These are phyloP conservation scores for Hyphopichia khmerensis DNA, from an alignment of 1,139 yeast species.

Conservation along the genomic window DNA sequence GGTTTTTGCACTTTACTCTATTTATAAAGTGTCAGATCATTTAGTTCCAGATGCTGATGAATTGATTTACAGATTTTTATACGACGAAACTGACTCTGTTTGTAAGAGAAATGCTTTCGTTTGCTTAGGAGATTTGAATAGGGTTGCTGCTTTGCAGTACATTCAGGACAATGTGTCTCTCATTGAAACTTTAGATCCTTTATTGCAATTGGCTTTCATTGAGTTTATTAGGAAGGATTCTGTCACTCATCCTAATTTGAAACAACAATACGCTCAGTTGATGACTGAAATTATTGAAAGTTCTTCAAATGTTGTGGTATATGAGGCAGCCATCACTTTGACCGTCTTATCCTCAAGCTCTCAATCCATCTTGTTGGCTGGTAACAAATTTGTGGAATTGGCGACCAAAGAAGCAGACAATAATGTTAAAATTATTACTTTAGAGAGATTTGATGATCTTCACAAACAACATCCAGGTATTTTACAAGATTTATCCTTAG, in stretches of 20 bases:
- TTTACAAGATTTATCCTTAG: constrained; percentile 81
- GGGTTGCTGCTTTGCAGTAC: constrained; percentile 81
- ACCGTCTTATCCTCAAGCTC: constrained; percentile 72
- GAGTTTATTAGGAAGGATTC: constrained; percentile 91
- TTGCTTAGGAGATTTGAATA: constrained; percentile 76
- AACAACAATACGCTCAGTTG: constrained; percentile 68
- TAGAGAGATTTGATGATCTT: constrained; percentile 80
- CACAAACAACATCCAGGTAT: constrained; percentile 78
- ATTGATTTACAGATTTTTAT: constrained; percentile 68
- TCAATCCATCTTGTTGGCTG: constrained; percentile 69
- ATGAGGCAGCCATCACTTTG: constrained; percentile 89
- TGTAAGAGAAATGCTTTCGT: constrained; percentile 96
- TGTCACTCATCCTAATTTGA: constrained; percentile 58
- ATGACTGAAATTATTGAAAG: constrained; percentile 73
- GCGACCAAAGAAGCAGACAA: constrained; percentile 92
- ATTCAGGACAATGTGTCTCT: constrained; percentile 68
- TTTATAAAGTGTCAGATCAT: constrained; percentile 79
- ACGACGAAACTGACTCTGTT: constrained; percentile 85
- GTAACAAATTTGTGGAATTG: constrained; percentile 80
- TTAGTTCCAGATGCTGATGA: constrained; percentile 95
- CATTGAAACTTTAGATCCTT: constrained; percentile 74
- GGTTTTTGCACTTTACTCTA: constrained; percentile 83
- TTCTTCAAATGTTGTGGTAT: constrained; percentile 72
- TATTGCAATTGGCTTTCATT: constrained; percentile 84
- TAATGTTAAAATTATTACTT: constrained; percentile 87